These are phyloP conservation scores for Massariosphaeria phaeospora DNA, from an alignment of 495 filamentous ascomycete genomes.

Conservation along the genomic window DNA sequence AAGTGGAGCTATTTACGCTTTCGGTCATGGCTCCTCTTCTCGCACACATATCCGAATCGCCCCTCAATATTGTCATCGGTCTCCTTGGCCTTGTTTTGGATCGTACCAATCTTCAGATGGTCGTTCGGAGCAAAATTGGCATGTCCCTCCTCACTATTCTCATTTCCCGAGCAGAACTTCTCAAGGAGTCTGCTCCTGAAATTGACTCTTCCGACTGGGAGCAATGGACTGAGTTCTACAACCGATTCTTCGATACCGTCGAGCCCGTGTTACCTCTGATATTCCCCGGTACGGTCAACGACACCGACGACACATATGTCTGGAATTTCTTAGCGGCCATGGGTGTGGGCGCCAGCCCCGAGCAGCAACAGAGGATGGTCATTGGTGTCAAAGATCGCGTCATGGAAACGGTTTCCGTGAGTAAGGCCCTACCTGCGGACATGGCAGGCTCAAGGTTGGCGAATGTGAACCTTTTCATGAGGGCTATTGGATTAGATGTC, in stretches of 20 bases:
- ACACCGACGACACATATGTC: slow-evolving; percentile 71
- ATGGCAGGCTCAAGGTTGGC: slow-evolving; percentile 73
- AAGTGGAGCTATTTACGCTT: slow-evolving; percentile 81
- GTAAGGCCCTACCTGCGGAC: slow-evolving; percentile 81
- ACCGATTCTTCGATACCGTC: slow-evolving; percentile 76
- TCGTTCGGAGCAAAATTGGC: slow-evolving; percentile 80
- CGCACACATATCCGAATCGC: slow-evolving; percentile 82
- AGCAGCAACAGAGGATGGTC: slow-evolving; percentile 90
- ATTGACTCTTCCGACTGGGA: slow-evolving; percentile 54
- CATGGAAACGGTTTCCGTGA: slow-evolving; percentile 86
- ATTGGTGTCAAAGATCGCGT: slow-evolving; percentile 96
- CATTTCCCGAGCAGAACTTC: slow-evolving; percentile 84
- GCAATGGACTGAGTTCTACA: slow-evolving; percentile 72
- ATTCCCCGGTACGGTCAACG: slow-evolving; percentile 71
- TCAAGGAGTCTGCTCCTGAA: slow-evolving; percentile 57
- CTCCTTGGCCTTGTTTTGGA: slow-evolving; percentile 79
- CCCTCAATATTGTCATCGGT: slow-evolving; percentile 82
- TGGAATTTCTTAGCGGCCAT: slow-evolving; percentile 97
- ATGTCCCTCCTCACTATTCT: slow-evolving; percentile 91
- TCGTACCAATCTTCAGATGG: slow-evolving; percentile 69
- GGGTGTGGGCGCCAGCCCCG: slow-evolving; percentile 83
- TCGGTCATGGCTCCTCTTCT: slow-evolving; percentile 87
- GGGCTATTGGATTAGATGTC: slow-evolving; percentile 94
- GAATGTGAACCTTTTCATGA: slow-evolving; percentile 97
- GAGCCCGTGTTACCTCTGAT: slow-evolving; percentile 76